Evolutionary conservation across 371 early-diverging fungal genomes (phyloP).

Genomic region (Mortierella polycephala): DNA sequence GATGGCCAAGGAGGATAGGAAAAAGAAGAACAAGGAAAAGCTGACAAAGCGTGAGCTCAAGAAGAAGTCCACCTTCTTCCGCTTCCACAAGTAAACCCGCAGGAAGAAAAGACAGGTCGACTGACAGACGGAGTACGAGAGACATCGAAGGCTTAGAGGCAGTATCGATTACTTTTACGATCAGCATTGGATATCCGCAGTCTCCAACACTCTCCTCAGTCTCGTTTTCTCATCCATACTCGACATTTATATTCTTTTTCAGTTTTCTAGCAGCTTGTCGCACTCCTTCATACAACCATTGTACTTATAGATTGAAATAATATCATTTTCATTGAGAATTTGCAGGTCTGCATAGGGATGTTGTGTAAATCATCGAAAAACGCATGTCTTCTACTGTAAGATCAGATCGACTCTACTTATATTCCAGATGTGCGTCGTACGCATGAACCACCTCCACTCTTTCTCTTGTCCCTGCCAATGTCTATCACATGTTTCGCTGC

Average conservation of each 20-base stretch:
- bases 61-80: constrained; percentile 52
- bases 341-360: too few species aligned
- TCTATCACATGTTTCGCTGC: background rate
- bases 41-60: constrained; percentile 42
- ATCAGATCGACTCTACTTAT: too few species aligned
- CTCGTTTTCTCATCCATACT: background rate
- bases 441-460: background rate
- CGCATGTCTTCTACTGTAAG: too few species aligned
- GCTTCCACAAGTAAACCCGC: constrained; percentile 49
- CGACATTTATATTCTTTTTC: background rate
- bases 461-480: background rate
- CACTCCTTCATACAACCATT: constrained; percentile 6
- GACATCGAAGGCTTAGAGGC: background rate
- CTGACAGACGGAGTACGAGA: background rate
- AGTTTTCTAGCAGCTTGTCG: constrained; percentile 5
- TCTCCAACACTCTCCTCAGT: background rate
- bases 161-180: background rate
- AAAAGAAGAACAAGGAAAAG: constrained; percentile 44
- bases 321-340: background rate
- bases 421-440: too few species aligned
- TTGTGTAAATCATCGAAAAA: too few species aligned
- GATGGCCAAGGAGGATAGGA: constrained; percentile 52
- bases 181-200: background rate
- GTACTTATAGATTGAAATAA: constrained; percentile 11
- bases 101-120: background rate